Evolutionary conservation across 352 stramenopile species (phyloP), one percentile per base, ranked within the genome.

Genomic region (Blastocystis hominis): DNA sequence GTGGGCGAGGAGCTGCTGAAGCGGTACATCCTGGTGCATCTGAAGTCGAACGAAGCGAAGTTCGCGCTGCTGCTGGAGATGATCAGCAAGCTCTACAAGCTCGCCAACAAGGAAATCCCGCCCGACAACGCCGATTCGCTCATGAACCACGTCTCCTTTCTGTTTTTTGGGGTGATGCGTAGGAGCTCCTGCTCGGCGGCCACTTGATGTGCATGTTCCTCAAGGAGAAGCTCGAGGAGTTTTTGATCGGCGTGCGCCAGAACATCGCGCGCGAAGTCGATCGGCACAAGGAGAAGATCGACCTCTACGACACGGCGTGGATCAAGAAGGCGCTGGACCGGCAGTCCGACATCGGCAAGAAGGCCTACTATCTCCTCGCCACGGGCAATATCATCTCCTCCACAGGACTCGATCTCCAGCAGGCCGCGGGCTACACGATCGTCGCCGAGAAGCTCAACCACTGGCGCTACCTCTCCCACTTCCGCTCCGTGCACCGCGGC

Each of bases 391-490:
- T 99, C 42, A 93, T 96, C 66, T 98, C 94, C 63, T 95, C 93
- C 0, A 97, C 94, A 30, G 97, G 97, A 75, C 90, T 99, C 5
- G 97, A 99, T 92, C 91, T 99, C 50, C 97, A 98, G 93, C 94
- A 97, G 88, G 91, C 96, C 61, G 93, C 94, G 5, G 97, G 97
- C 50, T 99, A 98, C 91, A 99, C 96, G 24, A 98, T 99, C 90
- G 95, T 99, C 15, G 97, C 97, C 0, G 97, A 99, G 90, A 96
- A 97, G 84, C 91, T 99, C 64, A 99, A 99, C 90, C 98, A 97
- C 90, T 95, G 98, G 89, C 92, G 97, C 46, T 99, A 98, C 91
- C 95, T 98, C 61, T 96, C 95, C 55, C 97, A 99, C 90, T 99
- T 99, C 90, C 94, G 96, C 6, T 97, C 94, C 54, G 96, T 99